Conservation (phyloP, 192 early-diverging fungal species). For the Mortierella alpina region DNA sequence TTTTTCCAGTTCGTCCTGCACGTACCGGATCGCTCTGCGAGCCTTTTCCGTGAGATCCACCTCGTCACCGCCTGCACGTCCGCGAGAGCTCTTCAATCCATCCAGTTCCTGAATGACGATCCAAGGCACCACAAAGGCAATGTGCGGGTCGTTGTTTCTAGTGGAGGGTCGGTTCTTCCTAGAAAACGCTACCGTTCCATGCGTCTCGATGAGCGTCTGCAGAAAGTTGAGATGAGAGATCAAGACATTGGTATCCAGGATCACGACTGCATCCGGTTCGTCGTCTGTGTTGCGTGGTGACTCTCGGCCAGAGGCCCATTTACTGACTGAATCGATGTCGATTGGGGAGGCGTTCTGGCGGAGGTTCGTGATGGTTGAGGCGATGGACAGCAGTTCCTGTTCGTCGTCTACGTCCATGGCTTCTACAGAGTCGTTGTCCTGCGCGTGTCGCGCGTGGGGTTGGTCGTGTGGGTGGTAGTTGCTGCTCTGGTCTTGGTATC, state of each 20-base stretch:
- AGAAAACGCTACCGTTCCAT: neutral
- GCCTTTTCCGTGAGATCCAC: conserved; percentile 51
- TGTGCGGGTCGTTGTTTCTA: conserved; percentile 5
- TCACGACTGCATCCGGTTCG: conserved; percentile 39
- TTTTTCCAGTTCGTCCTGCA: conserved; percentile 54
- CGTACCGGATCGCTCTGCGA: conserved; percentile 60
- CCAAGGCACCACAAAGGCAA: conserved; percentile 68
- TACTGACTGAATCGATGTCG: neutral
- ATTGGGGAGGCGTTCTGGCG: conserved; percentile 16
- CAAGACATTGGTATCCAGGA: conserved; percentile 69
- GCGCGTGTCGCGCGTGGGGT: neutral
- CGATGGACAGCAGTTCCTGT: conserved; percentile 13
- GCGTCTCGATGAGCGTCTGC: conserved; percentile 36
- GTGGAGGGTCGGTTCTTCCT: neutral
- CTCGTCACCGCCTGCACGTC: conserved; percentile 18
- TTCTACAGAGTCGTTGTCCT: conserved; percentile 6
- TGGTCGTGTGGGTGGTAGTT: neutral
- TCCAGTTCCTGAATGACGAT: conserved; percentile 68
- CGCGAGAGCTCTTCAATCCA: conserved; percentile 54
- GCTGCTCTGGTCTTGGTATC: neutral
- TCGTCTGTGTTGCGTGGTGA: neutral
- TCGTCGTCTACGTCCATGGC: conserved; percentile 54
- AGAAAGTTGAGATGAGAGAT: conserved; percentile 64
- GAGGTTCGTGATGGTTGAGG: conserved; percentile 32
- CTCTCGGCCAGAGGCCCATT: conserved; percentile 27